These are phyloP conservation scores for Arachnomyces sp. DNA, from an alignment of 2,329 filamentous ascomycete genomes.

Conservation along the genomic window DNA sequence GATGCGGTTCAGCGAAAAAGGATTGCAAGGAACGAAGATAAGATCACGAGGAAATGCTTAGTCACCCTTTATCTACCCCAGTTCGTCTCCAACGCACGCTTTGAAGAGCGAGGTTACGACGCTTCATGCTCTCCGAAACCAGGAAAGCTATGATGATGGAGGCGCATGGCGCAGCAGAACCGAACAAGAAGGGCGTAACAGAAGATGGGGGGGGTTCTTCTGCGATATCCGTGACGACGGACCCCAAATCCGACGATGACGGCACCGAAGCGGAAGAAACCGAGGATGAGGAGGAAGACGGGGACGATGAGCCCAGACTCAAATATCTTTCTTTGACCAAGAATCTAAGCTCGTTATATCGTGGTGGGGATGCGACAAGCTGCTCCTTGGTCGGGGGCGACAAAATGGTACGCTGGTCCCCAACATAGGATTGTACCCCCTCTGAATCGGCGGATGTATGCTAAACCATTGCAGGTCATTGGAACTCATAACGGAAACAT, in stretches of 20 bases:
- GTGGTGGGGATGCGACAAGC: slow-evolving; percentile 91
- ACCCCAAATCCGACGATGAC: slow-evolving; percentile 13
- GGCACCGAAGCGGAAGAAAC: slow-evolving; percentile 45
- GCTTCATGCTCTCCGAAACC: slow-evolving; percentile 9
- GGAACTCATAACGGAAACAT: slow-evolving; percentile 97
- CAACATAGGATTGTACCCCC: slow-evolving; percentile 1
- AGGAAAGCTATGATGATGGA: slow-evolving; percentile 29
- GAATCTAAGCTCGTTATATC: slow-evolving; percentile 70
- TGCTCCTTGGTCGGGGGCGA: slow-evolving; percentile 83
- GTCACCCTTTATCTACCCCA: not conserved
- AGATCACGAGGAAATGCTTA: not conserved
- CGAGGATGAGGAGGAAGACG: slow-evolving; percentile 66
- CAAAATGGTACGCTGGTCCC: slow-evolving; percentile 73
- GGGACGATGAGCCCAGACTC: slow-evolving; percentile 86
- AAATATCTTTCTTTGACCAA: slow-evolving; percentile 87
- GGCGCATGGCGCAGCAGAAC: slow-evolving; percentile 27
- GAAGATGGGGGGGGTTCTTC: not conserved
- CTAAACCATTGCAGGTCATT: slow-evolving; percentile 56
- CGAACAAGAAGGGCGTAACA: slow-evolving; percentile 15
- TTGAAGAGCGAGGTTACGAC: not conserved
- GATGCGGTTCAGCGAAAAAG: too few relatives aligned
- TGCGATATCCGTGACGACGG: slow-evolving; percentile 4
- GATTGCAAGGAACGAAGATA: not conserved
- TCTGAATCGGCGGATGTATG: slow-evolving; percentile 9
- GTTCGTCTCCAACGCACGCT: not conserved